These are phyloP conservation scores for Leptographium procerum DNA, from an alignment of 2,329 filamentous ascomycete species.

Conservation along the genomic window DNA sequence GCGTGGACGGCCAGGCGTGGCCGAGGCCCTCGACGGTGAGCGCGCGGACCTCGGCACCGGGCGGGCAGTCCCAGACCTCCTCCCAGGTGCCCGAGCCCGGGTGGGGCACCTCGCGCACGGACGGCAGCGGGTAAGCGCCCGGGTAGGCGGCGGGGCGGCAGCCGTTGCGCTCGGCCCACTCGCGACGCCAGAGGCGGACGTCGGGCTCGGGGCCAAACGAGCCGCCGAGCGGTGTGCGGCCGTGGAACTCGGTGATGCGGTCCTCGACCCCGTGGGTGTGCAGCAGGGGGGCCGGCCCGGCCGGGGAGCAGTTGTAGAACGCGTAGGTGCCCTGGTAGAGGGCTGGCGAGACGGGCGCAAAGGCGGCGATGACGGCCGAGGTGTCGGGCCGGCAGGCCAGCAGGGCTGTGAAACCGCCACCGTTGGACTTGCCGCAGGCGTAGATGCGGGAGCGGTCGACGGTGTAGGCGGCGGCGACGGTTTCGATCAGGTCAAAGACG, in stretches of 20 bases:
- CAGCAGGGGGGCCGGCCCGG: constrained; percentile 4
- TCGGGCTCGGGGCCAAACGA: constrained; percentile 8
- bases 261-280: constrained; percentile 8
- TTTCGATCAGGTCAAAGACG: constrained; percentile 4
- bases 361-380: constrained; percentile 7
- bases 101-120: constrained; percentile 2
- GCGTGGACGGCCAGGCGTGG: constrained; percentile 7
- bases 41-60: constrained; percentile 3
- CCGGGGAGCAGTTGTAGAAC: constrained; percentile 8
- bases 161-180: constrained; percentile 8
- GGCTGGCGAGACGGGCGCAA: constrained; percentile 7
- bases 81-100: constrained; percentile 7
- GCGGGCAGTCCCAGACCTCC: constrained; percentile 8
- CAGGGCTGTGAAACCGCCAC: constrained; percentile 7
- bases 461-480: not conserved
- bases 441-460: constrained; percentile 8
- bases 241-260: constrained; percentile 5
- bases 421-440: constrained; percentile 9
- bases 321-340: constrained; percentile 8
- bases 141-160: not conserved
- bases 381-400: constrained; percentile 8
- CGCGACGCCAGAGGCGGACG: constrained; percentile 7
- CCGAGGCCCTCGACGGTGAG: constrained; percentile 6
- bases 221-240: constrained; percentile 5
- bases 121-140: constrained; percentile 2